Conservation (phyloP, 2,329 filamentous ascomycete genomes). For the Orbilia javanica region DNA sequence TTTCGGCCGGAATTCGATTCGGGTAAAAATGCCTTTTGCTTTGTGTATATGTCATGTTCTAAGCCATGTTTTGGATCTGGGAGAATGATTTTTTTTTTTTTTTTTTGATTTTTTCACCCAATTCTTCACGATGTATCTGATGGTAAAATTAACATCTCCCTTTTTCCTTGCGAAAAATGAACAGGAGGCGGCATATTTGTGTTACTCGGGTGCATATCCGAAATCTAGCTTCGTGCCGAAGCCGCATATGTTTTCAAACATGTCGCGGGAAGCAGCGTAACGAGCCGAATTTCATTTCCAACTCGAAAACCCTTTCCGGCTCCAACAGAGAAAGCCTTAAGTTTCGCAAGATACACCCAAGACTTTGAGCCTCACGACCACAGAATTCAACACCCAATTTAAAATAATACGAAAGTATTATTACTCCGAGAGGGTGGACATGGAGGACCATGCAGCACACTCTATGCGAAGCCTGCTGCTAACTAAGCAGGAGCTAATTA, state of each 20-base stretch:
- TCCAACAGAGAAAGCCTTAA: background rate
- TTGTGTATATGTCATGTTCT: too few relatives aligned
- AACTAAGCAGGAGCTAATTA: background rate
- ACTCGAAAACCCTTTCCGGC: background rate
- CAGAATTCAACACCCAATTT: slow-evolving; percentile 3
- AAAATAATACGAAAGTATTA: background rate
- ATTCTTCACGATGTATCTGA: background rate
- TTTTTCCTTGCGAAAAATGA: too few relatives aligned
- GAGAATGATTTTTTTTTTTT: background rate
- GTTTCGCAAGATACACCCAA: background rate
- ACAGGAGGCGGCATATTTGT: background rate
- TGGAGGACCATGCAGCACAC: slow-evolving; percentile 9
- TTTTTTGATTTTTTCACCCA: too few relatives aligned
- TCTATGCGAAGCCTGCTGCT: background rate
- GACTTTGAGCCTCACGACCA: background rate
- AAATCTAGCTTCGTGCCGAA: slow-evolving; percentile 6
- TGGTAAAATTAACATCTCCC: too few relatives aligned
- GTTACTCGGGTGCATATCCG: background rate
- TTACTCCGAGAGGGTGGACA: slow-evolving; percentile 13
- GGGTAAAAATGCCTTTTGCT: too few relatives aligned
- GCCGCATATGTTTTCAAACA: background rate
- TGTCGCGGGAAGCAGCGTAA: slow-evolving; percentile 12
- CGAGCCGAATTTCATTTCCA: slow-evolving; percentile 17
- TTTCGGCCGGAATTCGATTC: background rate
- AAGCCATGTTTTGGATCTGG: background rate